Evolutionary conservation across 1,139 yeast genomes (phyloP).

Genomic region (Yamadazyma mexicana): DNA sequence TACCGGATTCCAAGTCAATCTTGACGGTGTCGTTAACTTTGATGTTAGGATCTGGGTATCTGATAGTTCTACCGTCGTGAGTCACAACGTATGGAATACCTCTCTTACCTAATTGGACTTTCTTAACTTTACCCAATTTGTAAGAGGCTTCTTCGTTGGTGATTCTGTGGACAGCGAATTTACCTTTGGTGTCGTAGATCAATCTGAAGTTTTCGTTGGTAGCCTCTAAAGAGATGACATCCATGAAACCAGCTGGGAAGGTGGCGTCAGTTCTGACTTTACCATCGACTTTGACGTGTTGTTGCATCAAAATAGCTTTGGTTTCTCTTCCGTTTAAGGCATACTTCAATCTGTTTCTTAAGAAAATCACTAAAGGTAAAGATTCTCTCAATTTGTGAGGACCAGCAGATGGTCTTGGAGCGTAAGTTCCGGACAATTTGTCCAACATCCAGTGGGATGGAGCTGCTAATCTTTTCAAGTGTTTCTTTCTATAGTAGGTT

Average conservation of each 20-base stretch:
- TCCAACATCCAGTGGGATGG: slow-evolving; percentile 99
- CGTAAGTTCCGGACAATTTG: slow-evolving; percentile 99
- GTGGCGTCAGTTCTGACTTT: slow-evolving; percentile 99
- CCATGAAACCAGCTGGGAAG: slow-evolving; percentile 99
- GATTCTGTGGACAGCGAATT: slow-evolving; percentile 99
- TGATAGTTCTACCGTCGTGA: slow-evolving; percentile 99
- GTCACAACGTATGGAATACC: slow-evolving; percentile 98
- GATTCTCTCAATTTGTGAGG: slow-evolving; percentile 99
- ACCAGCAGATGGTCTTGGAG: slow-evolving; percentile 99
- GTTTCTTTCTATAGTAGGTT: slow-evolving; percentile 28
- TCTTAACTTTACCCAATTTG: slow-evolving; percentile 97
- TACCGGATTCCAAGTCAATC: slow-evolving; percentile 94
- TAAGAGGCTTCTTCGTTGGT: slow-evolving; percentile 97
- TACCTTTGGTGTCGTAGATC: slow-evolving; percentile 96
- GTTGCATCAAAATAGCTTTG: slow-evolving; percentile 98
- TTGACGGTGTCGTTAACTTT: slow-evolving; percentile 97
- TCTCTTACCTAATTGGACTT: slow-evolving; percentile 96
- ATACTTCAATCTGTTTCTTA: slow-evolving; percentile 99
- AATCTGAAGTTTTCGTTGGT: slow-evolving; percentile 99
- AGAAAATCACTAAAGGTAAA: slow-evolving; percentile 94
- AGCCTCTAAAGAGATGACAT: slow-evolving; percentile 93
- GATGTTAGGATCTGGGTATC: slow-evolving; percentile 98
- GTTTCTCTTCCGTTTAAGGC: slow-evolving; percentile 99
- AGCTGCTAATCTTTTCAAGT: slow-evolving; percentile 47
- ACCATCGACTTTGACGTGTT: slow-evolving; percentile 98